These are phyloP conservation scores for Berberis vulgaris DNA, from an alignment of 164 flowering plant genomes.

Conservation along the genomic window DNA sequence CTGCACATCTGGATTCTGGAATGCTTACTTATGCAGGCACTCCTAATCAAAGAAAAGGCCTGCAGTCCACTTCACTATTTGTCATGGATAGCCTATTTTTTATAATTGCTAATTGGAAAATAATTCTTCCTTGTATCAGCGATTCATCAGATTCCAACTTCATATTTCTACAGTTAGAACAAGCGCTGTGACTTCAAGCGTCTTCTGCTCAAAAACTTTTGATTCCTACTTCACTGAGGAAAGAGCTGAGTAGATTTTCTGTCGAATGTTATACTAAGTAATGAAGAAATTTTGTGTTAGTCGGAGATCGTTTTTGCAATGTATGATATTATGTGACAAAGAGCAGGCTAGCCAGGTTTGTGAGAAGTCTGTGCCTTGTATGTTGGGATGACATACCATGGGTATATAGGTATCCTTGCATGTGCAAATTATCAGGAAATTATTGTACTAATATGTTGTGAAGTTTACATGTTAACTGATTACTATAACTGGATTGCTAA, in stretches of 20 bases:
- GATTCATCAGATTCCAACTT: constrained; percentile 24
- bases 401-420: no score
- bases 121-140: constrained; percentile 9
- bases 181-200: constrained; percentile 8
- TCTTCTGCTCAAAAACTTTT: constrained; percentile 17
- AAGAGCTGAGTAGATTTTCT: constrained; percentile 1
- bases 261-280: not conserved
- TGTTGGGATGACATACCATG: not conserved
- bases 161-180: constrained; percentile 15
- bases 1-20: not conserved
- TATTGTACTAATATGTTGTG: no score
- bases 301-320: constrained; percentile 6
- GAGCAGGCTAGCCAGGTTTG: constrained; percentile 3
- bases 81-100: not conserved
- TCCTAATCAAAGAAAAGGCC: not conserved
- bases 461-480: no score
- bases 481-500: no score
- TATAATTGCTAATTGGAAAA: not conserved
- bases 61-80: not conserved
- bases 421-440: no score
- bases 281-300: not conserved
- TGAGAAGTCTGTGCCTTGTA: not conserved
- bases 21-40: not conserved
- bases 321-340: not conserved
- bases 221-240: constrained; percentile 14